Conservation (phyloP, 192 early-diverging fungal genomes). For the Glomus cerebriforme region DNA sequence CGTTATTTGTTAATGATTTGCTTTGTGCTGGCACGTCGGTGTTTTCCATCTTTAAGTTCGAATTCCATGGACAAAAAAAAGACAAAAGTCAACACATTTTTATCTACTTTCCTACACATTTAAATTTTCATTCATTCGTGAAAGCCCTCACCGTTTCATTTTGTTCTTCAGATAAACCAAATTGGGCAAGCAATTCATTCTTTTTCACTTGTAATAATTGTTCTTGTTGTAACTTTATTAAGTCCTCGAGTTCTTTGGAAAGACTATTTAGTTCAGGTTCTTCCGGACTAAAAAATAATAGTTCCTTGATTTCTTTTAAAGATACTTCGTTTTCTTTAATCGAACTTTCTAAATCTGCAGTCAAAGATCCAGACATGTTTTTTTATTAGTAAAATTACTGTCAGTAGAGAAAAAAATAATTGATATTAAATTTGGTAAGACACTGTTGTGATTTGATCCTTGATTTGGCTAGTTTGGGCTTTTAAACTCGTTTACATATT, state of each 20-base stretch:
- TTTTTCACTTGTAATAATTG: conserved; percentile 18
- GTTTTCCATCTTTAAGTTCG: not conserved
- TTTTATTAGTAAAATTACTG: too few species aligned
- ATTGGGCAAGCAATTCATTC: not conserved
- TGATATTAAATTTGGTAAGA: too few species aligned
- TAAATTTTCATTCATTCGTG: not conserved
- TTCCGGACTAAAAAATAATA: conserved; percentile 12
- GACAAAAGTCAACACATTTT: not conserved
- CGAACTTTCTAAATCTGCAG: not conserved
- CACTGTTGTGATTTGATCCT: too few species aligned
- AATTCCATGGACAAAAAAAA: not conserved
- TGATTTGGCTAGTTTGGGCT: too few species aligned
- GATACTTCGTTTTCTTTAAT: conserved; percentile 14
- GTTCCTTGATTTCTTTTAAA: not conserved
- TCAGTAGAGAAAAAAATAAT: too few species aligned
- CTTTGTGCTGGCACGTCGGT: not conserved
- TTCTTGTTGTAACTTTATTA: not conserved
- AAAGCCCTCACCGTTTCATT: not conserved
- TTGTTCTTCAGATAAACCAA: not conserved
- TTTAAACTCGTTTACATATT: not conserved
- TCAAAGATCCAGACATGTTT: not conserved
- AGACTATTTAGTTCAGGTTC: conserved; percentile 1
- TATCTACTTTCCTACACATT: too few species aligned
- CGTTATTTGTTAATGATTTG: not conserved
- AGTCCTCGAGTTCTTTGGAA: not conserved